These are phyloP conservation scores for Fraxinus baroniana DNA, from an alignment of 305 asterid species.

Conservation along the genomic window DNA sequence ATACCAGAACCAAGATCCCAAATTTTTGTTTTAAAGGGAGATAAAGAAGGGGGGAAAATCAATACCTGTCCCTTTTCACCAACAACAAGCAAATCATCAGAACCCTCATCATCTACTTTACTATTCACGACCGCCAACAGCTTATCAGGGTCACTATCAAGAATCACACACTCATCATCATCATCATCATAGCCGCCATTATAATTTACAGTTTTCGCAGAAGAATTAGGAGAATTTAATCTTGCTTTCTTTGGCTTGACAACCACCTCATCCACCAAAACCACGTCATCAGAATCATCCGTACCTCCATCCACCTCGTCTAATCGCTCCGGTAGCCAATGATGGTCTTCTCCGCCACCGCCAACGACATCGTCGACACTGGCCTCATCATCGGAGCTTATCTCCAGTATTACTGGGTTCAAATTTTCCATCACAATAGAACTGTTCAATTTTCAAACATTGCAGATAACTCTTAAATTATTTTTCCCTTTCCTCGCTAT, in stretches of 20 bases:
- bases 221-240: neutral
- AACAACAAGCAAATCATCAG: constrained; percentile 67
- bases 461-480: constrained; percentile 1
- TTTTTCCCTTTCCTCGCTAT: constrained; percentile 3
- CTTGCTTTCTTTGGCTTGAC: neutral
- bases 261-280: constrained; percentile 4
- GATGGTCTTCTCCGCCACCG: neutral
- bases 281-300: constrained; percentile 7
- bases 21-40: neutral
- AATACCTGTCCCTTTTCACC: constrained; percentile 90
- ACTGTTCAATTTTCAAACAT: constrained; percentile 1
- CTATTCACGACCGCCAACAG: constrained; percentile 31
- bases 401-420: constrained; percentile 43
- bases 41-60: neutral
- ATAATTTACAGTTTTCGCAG: neutral
- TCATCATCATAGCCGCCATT: constrained; percentile 33
- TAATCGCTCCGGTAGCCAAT: constrained; percentile 1
- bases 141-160: constrained; percentile 78
- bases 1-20: neutral
- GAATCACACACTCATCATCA: constrained; percentile 77
- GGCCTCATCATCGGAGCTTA: constrained; percentile 73
- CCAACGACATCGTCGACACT: neutral
- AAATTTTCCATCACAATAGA: constrained; percentile 40
- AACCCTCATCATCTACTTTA: constrained; percentile 33
- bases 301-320: neutral